Conservation (phyloP, 441 rosid species). For the Codiaeum variegatum region DNA sequence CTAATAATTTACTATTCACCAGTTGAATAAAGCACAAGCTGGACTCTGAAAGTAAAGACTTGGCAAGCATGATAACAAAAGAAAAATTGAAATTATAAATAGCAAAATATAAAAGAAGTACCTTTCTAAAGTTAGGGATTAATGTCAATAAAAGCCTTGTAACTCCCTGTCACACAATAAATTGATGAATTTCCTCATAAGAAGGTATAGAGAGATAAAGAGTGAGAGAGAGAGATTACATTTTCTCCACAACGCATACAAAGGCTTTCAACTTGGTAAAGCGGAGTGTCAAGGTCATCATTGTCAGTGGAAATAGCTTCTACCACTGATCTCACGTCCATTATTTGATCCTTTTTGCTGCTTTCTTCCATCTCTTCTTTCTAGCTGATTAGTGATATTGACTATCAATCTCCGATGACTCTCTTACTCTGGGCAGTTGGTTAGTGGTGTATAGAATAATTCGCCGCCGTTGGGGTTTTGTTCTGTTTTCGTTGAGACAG, state of each 20-base stretch:
- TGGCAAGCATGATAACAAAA: background rate
- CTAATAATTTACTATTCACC: too few species aligned
- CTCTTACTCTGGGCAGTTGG: background rate
- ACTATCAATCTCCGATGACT: background rate
- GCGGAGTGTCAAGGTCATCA: constrained; percentile 40
- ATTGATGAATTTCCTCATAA: background rate
- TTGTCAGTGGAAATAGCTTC: constrained; percentile 69
- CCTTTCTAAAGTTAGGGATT: constrained; percentile 93
- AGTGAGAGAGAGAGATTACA: constrained; percentile 30
- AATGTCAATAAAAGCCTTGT: constrained; percentile 69
- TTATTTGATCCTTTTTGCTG: constrained; percentile 33
- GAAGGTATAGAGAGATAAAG: background rate
- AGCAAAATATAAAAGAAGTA: constrained; percentile 19
- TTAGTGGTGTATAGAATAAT: too few species aligned
- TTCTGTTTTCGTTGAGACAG: background rate
- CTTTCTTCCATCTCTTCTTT: constrained; percentile 5
- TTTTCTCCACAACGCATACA: constrained; percentile 91
- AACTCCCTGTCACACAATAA: constrained; percentile 45
- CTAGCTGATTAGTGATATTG: background rate
- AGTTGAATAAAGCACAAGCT: background rate
- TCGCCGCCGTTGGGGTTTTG: too few species aligned
- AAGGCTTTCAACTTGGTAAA: constrained; percentile 84
- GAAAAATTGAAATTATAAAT: background rate
- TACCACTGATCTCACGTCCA: constrained; percentile 74
- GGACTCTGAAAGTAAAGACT: background rate